Evolutionary conservation across 495 filamentous ascomycete genomes (phyloP), one percentile per base, ranked within the genome.

Genomic region (Aspergillus heteromorphus): DNA sequence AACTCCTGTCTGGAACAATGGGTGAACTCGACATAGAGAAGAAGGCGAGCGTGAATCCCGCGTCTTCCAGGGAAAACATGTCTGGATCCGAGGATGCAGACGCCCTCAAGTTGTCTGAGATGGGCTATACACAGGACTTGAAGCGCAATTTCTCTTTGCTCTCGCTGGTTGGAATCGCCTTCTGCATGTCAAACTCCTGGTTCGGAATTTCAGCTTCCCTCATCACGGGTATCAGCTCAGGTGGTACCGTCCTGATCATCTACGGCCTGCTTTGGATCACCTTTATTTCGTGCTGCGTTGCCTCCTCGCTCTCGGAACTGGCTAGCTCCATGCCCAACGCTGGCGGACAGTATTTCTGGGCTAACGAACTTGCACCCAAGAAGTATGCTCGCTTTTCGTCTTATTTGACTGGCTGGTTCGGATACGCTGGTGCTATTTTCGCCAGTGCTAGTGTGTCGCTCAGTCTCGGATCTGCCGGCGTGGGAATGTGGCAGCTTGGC

Each of bases 281-380:
- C 7, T 51, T 81, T 40, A 73, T 85, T 48, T 81, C 76, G 20
- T 71, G 71, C 4, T 82, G 79, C 57, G 79, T 83, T 27, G 83
- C 69, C 8, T 71, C 80, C 38, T 75, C 78, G 9, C 66, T 86
- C 13, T 73, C 75, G 20, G 83, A 87, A 59, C 54, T 87, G 49
- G 79, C 79, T 3, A 78, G 72, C 53, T 75, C 81, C 0, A 65
- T 83, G 62, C 83, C 83, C 2, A 84, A 83, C 63, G 78, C 81
- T 19, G 83, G 82, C 19, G 83, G 83, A 0, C 83, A 83, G 52
- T 86, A 85, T 60, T 86, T 77, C 65, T 86, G 83, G 83, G 76
- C 80, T 1, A 74, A 73, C 52, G 74, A 80, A 56, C 63, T 86
- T 45, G 81, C 84, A 6, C 81, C 83, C 0, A 49, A 34, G 45